A percentile compares a stretch with the other conserved stretches of the same genome.
phyloP scores from a whole-genome alignment of 768 basidiomycete genomes.

The Naganishia vishniacii region DNA sequence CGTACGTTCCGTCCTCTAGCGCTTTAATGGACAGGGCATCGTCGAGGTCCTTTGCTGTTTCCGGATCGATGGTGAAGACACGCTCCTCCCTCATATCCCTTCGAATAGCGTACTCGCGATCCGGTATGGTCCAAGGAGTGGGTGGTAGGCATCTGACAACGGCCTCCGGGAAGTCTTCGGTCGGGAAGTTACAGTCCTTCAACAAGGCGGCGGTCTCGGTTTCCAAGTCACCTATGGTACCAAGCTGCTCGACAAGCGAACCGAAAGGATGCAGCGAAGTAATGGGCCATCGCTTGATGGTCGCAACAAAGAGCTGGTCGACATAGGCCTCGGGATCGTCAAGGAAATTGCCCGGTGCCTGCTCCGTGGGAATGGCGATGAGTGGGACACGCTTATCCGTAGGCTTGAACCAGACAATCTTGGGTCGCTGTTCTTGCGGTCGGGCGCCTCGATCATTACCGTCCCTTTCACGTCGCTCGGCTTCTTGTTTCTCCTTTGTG shows the following conservation, averaged over 20 bases:
- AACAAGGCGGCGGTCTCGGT: constrained; percentile 94
- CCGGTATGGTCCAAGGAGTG: constrained; percentile 85
- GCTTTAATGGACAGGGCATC: constrained; percentile 84
- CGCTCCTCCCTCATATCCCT: constrained; percentile 79
- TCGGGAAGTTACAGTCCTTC: constrained; percentile 98
- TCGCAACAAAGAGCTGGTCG: constrained; percentile 88
- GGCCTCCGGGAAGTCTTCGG: constrained; percentile 91
- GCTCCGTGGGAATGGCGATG: constrained; percentile 97
- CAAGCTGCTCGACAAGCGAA: constrained; percentile 93
- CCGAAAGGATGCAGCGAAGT: constrained; percentile 98
- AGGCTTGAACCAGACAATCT: constrained; percentile 99
- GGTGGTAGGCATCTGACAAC: constrained; percentile 94
- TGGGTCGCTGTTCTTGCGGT: constrained; percentile 54
- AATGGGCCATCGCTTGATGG: constrained; percentile 89
- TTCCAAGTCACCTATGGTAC: constrained; percentile 96
- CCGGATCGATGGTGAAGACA: constrained; percentile 89
- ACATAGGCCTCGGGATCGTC: constrained; percentile 87
- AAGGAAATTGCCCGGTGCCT: constrained; percentile 90
- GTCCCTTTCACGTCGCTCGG: constrained; percentile 92
- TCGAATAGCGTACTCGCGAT: constrained; percentile 77
- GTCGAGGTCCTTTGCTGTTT: constrained; percentile 82
- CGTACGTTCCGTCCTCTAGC: constrained; percentile 87
- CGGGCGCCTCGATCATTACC: constrained; percentile 63
- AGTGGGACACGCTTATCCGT: constrained; percentile 98
- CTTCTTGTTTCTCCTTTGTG: constrained; percentile 97